Conservation (phyloP, 495 filamentous ascomycete genomes). For the Penicillium longicatenatum region DNA sequence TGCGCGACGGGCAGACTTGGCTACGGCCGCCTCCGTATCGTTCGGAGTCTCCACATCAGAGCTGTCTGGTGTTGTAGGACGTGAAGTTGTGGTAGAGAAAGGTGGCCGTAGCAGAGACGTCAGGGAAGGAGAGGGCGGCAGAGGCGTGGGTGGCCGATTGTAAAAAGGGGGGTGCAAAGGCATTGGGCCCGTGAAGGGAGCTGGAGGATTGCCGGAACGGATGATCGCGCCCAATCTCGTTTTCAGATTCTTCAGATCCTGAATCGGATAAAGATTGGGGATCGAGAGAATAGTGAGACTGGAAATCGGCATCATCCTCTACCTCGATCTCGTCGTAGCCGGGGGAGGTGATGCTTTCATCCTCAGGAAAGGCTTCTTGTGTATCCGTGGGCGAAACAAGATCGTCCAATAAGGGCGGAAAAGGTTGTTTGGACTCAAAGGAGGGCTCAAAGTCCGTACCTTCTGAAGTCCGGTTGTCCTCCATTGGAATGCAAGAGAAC, state of each 20-base stretch:
- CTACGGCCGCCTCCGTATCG: conserved; percentile 63
- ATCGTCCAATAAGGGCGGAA: conserved; percentile 41
- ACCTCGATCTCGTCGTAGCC: conserved; percentile 37
- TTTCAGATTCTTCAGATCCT: conserved; percentile 40
- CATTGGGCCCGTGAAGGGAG: conserved; percentile 50
- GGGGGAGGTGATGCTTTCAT: conserved; percentile 33
- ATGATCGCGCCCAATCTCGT: conserved; percentile 39
- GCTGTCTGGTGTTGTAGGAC: conserved; percentile 88
- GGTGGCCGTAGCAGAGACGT: conserved; percentile 89
- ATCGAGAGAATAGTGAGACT: conserved; percentile 48
- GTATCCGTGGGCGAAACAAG: conserved; percentile 27
- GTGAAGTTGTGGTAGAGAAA: conserved; percentile 69
- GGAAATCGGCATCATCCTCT: conserved; percentile 49
- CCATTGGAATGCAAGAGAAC: background rate
- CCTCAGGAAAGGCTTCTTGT: conserved; percentile 29
- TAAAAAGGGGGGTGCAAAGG: conserved; percentile 87
- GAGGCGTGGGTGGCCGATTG: conserved; percentile 81
- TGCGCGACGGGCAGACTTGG: conserved; percentile 62
- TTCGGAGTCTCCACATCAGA: conserved; percentile 78
- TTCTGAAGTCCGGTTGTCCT: conserved; percentile 12
- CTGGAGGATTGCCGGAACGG: conserved; percentile 46
- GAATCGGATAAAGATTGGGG: conserved; percentile 45
- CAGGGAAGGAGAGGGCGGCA: conserved; percentile 90
- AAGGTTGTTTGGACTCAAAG: conserved; percentile 43
- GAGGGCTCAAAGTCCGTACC: conserved; percentile 13